These are phyloP conservation scores for Metrosideros polymorpha DNA, from an alignment of 441 rosid genomes.

Conservation along the genomic window DNA sequence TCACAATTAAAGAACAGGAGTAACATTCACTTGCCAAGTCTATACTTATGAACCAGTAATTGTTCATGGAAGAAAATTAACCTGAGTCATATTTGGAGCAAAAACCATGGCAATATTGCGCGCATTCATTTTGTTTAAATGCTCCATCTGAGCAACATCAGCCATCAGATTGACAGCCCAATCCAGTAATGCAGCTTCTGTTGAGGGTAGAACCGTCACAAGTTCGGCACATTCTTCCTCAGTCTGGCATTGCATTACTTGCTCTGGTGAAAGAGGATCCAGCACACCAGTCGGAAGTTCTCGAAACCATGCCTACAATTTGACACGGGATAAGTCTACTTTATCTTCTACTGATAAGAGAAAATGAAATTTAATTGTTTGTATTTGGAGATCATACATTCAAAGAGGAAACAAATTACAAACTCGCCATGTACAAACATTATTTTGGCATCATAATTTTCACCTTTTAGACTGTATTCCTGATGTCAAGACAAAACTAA, in stretches of 20 bases:
- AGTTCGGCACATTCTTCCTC: slow-evolving; percentile 68
- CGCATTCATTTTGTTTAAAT: slow-evolving; percentile 79
- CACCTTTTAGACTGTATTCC: not conserved
- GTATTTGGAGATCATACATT: not conserved
- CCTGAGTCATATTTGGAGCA: slow-evolving; percentile 96
- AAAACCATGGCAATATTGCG: slow-evolving; percentile 88
- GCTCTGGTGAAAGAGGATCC: slow-evolving; percentile 69
- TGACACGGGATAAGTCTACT: not conserved
- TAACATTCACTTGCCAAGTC: not conserved
- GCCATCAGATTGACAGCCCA: slow-evolving; percentile 95
- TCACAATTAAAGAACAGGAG: not conserved
- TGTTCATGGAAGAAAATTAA: slow-evolving; percentile 2
- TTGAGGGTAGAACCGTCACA: slow-evolving; percentile 53
- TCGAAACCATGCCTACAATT: slow-evolving; percentile 82
- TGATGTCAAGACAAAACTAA: not conserved
- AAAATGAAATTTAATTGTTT: not conserved
- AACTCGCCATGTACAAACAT: not conserved
- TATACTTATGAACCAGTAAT: not conserved
- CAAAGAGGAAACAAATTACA: not conserved
- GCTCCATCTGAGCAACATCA: slow-evolving; percentile 71
- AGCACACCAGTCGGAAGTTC: slow-evolving; percentile 78
- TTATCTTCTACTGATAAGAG: not conserved
- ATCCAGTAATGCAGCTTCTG: slow-evolving; percentile 70
- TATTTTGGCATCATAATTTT: not conserved
- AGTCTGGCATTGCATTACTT: slow-evolving; percentile 73